Percentiles rank a stretch among this genome's conserved stretches.
These are phyloP conservation scores for Nevesoporus exiguus DNA, from an alignment of 768 basidiomycete genomes.

Conservation along the genomic window DNA sequence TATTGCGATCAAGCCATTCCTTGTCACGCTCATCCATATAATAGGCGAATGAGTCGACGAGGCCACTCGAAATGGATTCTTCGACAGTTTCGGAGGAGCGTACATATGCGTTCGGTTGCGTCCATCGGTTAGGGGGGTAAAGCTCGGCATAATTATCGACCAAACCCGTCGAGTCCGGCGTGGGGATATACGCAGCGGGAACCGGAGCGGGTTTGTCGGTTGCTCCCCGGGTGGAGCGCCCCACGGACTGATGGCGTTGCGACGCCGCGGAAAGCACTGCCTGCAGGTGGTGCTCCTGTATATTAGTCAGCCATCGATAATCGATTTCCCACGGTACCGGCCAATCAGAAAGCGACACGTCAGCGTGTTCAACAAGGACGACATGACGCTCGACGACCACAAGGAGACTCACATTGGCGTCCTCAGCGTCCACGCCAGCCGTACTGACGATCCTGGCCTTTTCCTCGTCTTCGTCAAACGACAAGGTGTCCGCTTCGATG, in stretches of 20 bases:
- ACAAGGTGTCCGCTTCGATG: slow-evolving; percentile 74
- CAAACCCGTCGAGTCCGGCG: slow-evolving; percentile 82
- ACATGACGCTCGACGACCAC: slow-evolving; percentile 35
- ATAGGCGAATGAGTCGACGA: slow-evolving; percentile 78
- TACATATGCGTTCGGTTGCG: slow-evolving; percentile 73
- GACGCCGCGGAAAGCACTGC: slow-evolving; percentile 55
- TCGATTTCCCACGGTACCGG: slow-evolving; percentile 38
- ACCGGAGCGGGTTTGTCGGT: slow-evolving; percentile 33
- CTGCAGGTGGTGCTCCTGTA: slow-evolving; percentile 56
- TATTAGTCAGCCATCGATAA: slow-evolving; percentile 56
- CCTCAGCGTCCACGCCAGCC: slow-evolving; percentile 88
- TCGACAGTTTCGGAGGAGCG: slow-evolving; percentile 85
- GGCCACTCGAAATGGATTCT: slow-evolving; percentile 56
- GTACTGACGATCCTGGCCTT: slow-evolving; percentile 78
- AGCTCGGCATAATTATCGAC: slow-evolving; percentile 75
- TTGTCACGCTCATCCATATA: slow-evolving; percentile 96
- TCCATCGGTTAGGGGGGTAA: slow-evolving; percentile 68
- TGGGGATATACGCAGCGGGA: slow-evolving; percentile 80
- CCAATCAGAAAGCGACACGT: slow-evolving; percentile 51
- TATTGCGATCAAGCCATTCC: slow-evolving; percentile 92
- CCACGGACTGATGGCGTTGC: slow-evolving; percentile 40
- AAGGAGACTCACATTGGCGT: slow-evolving; percentile 77
- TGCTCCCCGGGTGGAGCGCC: slow-evolving; percentile 36
- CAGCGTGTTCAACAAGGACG: slow-evolving; percentile 39
- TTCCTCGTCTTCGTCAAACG: slow-evolving; percentile 85